Percentiles rank a stretch among this genome's conserved stretches.
Conservation (phyloP, 129 eudicot genomes). For the Arctium lappa region DNA sequence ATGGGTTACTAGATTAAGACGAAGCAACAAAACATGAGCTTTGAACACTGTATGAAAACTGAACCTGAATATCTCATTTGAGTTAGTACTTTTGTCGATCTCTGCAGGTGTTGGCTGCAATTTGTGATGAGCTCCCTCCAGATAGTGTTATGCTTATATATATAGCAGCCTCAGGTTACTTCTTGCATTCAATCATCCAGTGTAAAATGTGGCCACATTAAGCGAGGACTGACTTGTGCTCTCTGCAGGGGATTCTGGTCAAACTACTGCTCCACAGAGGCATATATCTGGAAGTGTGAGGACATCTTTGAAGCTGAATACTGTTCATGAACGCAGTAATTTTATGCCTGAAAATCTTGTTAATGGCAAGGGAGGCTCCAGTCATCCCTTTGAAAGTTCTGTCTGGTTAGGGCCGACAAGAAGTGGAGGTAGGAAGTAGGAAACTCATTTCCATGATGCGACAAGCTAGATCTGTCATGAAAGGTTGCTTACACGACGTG, state of each 20-base stretch:
- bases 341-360: slow-evolving; percentile 40
- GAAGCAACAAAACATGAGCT: neutral
- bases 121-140: slow-evolving; percentile 87
- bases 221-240: slow-evolving; percentile 7
- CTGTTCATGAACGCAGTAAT: slow-evolving; percentile 39
- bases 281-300: slow-evolving; percentile 64
- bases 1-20: neutral
- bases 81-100: slow-evolving; percentile 1
- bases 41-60: neutral
- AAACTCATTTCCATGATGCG: neutral
- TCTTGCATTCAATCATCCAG: neutral
- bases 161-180: slow-evolving; percentile 78
- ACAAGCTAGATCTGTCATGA: neutral
- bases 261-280: slow-evolving; percentile 33
- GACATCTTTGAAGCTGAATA: slow-evolving; percentile 45
- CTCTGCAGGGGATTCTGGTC: slow-evolving; percentile 53
- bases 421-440: slow-evolving; percentile 64
- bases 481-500: neutral
- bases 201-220: slow-evolving; percentile 2
- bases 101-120: slow-evolving; percentile 77
- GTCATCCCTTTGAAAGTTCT: slow-evolving; percentile 49
- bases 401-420: slow-evolving; percentile 85
- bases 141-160: slow-evolving; percentile 87
- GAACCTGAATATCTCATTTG: neutral
- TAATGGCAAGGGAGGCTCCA: slow-evolving; percentile 47